Base-by-base conservation (phyloP, 2,329 filamentous ascomycete genomes). In the Bipolaris gigantea region DNA sequence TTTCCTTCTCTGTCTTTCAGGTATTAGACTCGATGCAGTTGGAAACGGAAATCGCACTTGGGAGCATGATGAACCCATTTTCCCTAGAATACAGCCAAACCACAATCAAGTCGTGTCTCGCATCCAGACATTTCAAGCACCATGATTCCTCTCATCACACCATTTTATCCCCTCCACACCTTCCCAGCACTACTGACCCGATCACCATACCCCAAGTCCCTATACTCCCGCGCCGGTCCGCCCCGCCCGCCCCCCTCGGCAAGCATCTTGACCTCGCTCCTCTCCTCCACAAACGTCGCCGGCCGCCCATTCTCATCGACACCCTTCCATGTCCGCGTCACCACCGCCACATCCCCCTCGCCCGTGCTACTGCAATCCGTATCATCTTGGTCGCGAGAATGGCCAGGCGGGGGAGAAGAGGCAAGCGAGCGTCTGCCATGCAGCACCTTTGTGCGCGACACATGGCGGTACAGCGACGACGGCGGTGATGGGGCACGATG, bases 261-360 rank as follows among this genome's bases (percentile, higher is more conserved):
- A 18, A 61, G 11, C 58, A 57, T 55, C 44, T 50, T 55, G 16
- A 47, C 48, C 4, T 36, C 56, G 30, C 51, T 57, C 21, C 57
- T 62, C 53, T 71, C 64, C 42, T 70, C 69, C 3, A 69, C 57
- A 48, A 64, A 71, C 0, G 59, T 71, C 45, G 60, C 58, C 6
- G 63, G 64, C 23, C 62, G 19, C 1, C 69, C 69, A 42, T 67
- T 64, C 53, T 71, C 69, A 53, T 72, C 70, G 5, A 66, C 47
- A 2, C 63, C 69, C 21, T 47, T 66, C 61, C 62, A 73, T n/a
- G 45, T 64, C 47, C 63, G 60, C 47, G 62, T 61, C 13, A 63
- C 57, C 19, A 62, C 58, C 5, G 56, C 56, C n/a, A 64, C 11
- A 10, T 59, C 57, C 3, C 55, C 64, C 4, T 53, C 55, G 11